Evolutionary conservation across 1,284 basidiomycete genomes (phyloP).

Genomic region (Ceratobasidium papillatum): DNA sequence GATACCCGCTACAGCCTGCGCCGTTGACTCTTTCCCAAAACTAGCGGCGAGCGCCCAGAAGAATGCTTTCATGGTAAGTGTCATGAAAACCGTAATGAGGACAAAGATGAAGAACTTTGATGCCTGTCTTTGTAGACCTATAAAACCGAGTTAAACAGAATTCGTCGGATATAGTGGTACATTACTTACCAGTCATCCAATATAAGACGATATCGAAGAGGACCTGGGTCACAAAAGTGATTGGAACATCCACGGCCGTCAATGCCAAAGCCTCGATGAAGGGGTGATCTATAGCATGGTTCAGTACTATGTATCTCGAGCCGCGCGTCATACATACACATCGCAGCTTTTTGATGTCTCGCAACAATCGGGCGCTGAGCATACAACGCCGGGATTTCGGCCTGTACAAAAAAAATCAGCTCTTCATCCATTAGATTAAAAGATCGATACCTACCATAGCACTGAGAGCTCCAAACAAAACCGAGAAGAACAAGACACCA

Average conservation of each 20-base stretch:
- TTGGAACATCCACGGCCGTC: constrained; percentile 74
- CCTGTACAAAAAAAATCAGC: background rate
- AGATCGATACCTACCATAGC: constrained; percentile 43
- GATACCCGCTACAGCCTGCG: background rate
- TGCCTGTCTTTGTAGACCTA: background rate
- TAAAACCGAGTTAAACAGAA: background rate
- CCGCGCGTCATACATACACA: constrained; percentile 51
- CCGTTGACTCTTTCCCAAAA: constrained; percentile 1
- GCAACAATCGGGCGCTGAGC: constrained; percentile 60
- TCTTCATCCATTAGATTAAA: background rate
- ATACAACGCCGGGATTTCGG: background rate
- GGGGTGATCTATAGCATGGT: background rate
- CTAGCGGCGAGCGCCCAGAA: constrained; percentile 56
- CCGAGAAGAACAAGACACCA: constrained; percentile 61
- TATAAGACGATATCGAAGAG: constrained; percentile 68
- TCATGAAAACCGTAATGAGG: constrained; percentile 63
- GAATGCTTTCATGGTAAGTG: constrained; percentile 67
- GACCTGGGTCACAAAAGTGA: constrained; percentile 62
- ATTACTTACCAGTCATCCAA: constrained; percentile 62
- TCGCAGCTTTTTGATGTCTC: constrained; percentile 64
- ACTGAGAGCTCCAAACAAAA: constrained; percentile 52
- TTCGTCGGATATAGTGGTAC: background rate
- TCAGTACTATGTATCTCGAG: background rate
- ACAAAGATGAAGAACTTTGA: constrained; percentile 7
- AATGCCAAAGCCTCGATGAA: constrained; percentile 64